A percentile compares a stretch with the other conserved stretches of the same genome.
Conservation (phyloP, 2,329 filamentous ascomycete genomes). For the Rhynchosporium secalis region DNA sequence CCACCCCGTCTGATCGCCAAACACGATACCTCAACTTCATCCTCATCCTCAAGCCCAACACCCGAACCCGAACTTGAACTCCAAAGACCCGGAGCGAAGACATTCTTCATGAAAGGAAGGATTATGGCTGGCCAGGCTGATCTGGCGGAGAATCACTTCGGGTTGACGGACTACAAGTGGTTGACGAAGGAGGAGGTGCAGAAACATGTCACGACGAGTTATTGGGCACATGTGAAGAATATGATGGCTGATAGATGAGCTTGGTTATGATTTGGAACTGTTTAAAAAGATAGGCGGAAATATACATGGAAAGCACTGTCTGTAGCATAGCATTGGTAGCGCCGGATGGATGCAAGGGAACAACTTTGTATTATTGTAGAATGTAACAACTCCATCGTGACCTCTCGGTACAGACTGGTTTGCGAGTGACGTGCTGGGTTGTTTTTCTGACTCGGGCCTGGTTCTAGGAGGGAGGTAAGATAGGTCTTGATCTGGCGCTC, state of each 20-base stretch:
- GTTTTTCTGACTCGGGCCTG: too few species aligned
- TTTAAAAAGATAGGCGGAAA: slow-evolving; percentile 4
- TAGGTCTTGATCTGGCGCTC: too few species aligned
- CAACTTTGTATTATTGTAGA: slow-evolving; percentile 20
- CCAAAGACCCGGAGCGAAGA: slow-evolving; percentile 66
- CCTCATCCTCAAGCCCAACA: slow-evolving; percentile 16
- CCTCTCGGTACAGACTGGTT: neutral
- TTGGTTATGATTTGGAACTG: neutral
- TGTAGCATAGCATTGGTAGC: slow-evolving; percentile 22
- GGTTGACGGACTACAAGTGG: slow-evolving; percentile 86
- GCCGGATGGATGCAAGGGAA: neutral
- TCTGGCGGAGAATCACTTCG: slow-evolving; percentile 68
- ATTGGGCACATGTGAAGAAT: slow-evolving; percentile 75
- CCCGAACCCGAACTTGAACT: slow-evolving; percentile 37
- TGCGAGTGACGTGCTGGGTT: neutral
- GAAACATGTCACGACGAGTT: slow-evolving; percentile 62
- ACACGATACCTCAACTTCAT: slow-evolving; percentile 38
- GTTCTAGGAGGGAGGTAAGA: too few species aligned
- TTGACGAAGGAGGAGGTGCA: slow-evolving; percentile 84
- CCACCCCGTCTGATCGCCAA: slow-evolving; percentile 47
- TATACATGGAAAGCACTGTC: slow-evolving; percentile 2
- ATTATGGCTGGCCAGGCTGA: slow-evolving; percentile 97
- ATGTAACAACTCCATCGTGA: slow-evolving; percentile 24
- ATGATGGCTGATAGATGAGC: slow-evolving; percentile 77
- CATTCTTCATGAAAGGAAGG: slow-evolving; percentile 92